Conservation (phyloP, 805 yeast species). For the Candida peoriensis region DNA sequence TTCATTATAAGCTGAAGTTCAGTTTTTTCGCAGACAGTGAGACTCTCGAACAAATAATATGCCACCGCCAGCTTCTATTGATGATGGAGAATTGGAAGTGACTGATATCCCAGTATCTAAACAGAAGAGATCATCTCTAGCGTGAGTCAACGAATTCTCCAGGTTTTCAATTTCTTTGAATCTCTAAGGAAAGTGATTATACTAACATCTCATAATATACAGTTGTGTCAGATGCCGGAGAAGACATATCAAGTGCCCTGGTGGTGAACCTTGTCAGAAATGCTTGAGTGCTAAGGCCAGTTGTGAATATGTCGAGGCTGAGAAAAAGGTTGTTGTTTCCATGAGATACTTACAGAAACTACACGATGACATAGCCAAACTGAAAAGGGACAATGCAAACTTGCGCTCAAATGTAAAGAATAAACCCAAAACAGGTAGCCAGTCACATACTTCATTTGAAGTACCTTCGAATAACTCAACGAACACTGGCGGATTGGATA, state of each 20-base stretch:
- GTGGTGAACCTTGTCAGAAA: constrained; percentile 67
- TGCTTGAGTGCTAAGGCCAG: constrained; percentile 49
- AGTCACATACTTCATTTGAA: too few relatives aligned
- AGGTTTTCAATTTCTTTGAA: not conserved
- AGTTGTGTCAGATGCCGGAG: constrained; percentile 61
- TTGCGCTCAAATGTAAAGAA: constrained; percentile 33
- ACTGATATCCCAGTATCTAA: constrained; percentile 11
- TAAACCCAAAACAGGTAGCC: constrained; percentile 3
- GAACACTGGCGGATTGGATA: constrained; percentile 8
- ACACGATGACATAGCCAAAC: constrained; percentile 60
- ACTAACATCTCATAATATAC: constrained; percentile 1
- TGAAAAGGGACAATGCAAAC: constrained; percentile 61
- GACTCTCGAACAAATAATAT: too few relatives aligned
- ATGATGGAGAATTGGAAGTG: constrained; percentile 7
- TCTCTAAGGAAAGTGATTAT: not conserved
- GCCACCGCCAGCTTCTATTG: too few relatives aligned
- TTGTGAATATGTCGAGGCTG: constrained; percentile 71
- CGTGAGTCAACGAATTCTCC: constrained; percentile 14
- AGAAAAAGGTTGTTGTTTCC: constrained; percentile 67
- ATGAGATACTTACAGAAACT: constrained; percentile 62
- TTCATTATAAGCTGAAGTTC: too few relatives aligned
- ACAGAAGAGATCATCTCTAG: constrained; percentile 20
- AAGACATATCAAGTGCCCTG: constrained; percentile 73
- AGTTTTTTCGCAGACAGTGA: too few relatives aligned
- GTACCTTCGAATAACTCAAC: too few relatives aligned